Evolutionary conservation across 2,329 filamentous ascomycete species (phyloP).

Genomic region (Bipolaris sorokiniana): DNA sequence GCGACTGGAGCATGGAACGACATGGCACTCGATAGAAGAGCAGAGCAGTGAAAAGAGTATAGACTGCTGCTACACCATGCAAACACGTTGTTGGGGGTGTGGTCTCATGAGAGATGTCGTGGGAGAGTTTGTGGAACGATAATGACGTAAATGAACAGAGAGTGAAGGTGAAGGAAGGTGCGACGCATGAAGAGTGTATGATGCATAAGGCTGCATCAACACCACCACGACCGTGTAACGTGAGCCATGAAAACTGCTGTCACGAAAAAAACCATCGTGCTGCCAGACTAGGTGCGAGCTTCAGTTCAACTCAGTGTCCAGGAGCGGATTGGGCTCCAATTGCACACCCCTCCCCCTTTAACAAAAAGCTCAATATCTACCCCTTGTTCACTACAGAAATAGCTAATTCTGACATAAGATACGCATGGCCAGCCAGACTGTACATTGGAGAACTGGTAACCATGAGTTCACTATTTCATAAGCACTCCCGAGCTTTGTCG

Average conservation of each 20-base stretch:
- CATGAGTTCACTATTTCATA: too few species aligned
- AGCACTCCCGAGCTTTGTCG: too few species aligned
- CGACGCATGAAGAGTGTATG: background rate
- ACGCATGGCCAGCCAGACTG: too few species aligned
- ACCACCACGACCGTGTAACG: background rate
- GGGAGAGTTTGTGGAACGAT: background rate
- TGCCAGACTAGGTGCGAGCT: background rate
- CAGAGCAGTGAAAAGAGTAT: background rate
- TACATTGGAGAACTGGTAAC: too few species aligned
- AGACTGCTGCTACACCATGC: too few species aligned
- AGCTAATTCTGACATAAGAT: too few species aligned
- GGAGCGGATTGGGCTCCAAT: background rate
- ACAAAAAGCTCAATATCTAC: too few species aligned
- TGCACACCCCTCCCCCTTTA: too few species aligned
- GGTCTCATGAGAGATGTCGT: background rate
- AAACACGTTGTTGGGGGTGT: background rate
- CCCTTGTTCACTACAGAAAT: too few species aligned
- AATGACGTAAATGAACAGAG: background rate
- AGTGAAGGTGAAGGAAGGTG: slow-evolving; percentile 2
- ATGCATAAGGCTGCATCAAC: background rate
- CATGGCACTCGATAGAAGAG: background rate
- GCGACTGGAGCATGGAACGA: background rate
- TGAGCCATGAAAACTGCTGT: background rate
- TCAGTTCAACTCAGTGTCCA: background rate
- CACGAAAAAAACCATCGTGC: background rate